Conservation (phyloP, 2,329 filamentous ascomycete species). For the Penicillium sp. region DNA sequence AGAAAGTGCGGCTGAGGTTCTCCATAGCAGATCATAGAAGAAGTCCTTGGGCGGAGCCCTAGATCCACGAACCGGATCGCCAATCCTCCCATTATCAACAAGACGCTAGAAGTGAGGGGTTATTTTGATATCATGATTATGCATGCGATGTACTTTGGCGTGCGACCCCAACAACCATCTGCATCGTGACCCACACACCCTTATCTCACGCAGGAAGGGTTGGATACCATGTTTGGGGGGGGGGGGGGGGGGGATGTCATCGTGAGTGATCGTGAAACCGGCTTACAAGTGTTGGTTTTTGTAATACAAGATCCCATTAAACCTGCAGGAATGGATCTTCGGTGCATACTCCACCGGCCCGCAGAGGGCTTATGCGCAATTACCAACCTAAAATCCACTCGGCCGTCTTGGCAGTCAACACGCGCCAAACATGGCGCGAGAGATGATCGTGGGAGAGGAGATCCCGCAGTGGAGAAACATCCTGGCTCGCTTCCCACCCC, state of each 20-base stretch:
- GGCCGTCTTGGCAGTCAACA: conserved; percentile 5
- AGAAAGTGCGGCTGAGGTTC: conserved; percentile 1
- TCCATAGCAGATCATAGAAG: conserved; percentile 2
- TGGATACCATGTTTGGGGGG: background rate
- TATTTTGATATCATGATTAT: conserved; percentile 1
- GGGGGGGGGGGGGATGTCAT: background rate
- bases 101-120: background rate
- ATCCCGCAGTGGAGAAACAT: conserved; percentile 3
- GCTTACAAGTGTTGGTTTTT: conserved; percentile 9
- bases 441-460: conserved; percentile 2
- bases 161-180: conserved; percentile 2
- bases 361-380: conserved; percentile 9
- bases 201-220: background rate
- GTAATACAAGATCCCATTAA: conserved; percentile 12
- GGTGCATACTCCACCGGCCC: conserved; percentile 8
- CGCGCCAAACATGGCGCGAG: conserved; percentile 1
- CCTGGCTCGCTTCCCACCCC: background rate
- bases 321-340: conserved; percentile 14
- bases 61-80: conserved; percentile 18
- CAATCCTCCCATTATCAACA: background rate
- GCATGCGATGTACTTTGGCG: conserved; percentile 1
- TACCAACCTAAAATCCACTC: background rate
- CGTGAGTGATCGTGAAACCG: background rate
- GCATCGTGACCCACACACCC: background rate
- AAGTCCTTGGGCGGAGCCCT: background rate